Percentiles rank a stretch among this genome's conserved stretches.
These are phyloP conservation scores for Penicillium sp. DNA, from an alignment of 2,329 filamentous ascomycete genomes.

Conservation along the genomic window DNA sequence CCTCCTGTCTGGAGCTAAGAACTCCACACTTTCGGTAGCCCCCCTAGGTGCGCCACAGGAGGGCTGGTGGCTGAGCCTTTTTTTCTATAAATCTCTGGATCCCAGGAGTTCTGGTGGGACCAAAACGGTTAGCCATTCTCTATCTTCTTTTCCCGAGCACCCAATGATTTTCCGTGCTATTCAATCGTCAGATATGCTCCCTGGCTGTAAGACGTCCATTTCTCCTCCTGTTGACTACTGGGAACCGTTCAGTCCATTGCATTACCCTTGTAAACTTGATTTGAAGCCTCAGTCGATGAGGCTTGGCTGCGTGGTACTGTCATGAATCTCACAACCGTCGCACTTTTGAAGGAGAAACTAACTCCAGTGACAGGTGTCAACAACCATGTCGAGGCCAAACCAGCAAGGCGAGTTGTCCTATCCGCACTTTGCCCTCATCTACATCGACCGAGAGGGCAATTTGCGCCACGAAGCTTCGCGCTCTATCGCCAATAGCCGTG, in stretches of 20 bases:
- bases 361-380: constrained; percentile 6
- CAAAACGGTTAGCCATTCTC: background rate
- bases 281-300: constrained; percentile 2
- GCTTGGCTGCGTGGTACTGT: constrained; percentile 9
- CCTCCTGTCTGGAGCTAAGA: background rate
- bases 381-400: constrained; percentile 23
- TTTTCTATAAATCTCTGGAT: constrained; percentile 18
- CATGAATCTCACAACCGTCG: background rate
- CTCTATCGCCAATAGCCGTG: constrained; percentile 28
- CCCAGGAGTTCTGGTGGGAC: constrained; percentile 7
- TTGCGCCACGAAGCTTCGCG: constrained; percentile 31
- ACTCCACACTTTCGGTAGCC: constrained; percentile 13
- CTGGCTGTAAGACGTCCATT: constrained; percentile 12
- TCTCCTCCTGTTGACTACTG: constrained; percentile 8
- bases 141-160: background rate
- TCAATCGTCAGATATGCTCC: constrained; percentile 11
- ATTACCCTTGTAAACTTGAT: constrained; percentile 2
- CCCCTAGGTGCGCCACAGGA: constrained; percentile 8
- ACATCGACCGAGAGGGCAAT: constrained; percentile 31
- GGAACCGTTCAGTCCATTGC: background rate
- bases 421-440: constrained; percentile 34
- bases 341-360: constrained; percentile 6
- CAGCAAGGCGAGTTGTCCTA: constrained; percentile 22
- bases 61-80: constrained; percentile 7
- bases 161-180: background rate